phyloP scores from a whole-genome alignment of 2,329 filamentous ascomycete genomes.

The Ophiostoma piceae region DNA sequence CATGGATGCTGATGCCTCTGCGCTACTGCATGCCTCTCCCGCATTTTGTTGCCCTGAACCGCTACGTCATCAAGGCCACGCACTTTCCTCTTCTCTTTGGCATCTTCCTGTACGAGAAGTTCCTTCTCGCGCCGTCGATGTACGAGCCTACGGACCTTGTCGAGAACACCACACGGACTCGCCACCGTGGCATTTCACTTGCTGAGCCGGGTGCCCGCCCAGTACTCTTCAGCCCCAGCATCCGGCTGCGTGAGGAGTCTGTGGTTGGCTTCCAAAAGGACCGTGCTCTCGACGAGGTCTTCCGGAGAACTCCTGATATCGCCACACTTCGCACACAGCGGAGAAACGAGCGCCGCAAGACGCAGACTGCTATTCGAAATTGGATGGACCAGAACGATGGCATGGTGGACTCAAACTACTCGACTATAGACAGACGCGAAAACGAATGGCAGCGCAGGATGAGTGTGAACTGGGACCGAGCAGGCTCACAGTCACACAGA shows the following conservation, averaged over 20 bases:
- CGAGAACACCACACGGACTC: slow-evolving; percentile 58
- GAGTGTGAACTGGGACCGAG: slow-evolving; percentile 43
- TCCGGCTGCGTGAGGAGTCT: slow-evolving; percentile 75
- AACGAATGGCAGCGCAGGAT: slow-evolving; percentile 47
- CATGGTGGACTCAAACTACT: slow-evolving; percentile 34
- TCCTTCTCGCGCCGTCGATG: slow-evolving; percentile 67
- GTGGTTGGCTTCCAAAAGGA: slow-evolving; percentile 87
- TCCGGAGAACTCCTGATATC: slow-evolving; percentile 65
- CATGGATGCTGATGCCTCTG: slow-evolving; percentile 80
- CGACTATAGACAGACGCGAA: slow-evolving; percentile 42
- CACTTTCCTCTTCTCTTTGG: slow-evolving; percentile 82
- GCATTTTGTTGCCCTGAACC: slow-evolving; percentile 78
- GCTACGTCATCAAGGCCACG: slow-evolving; percentile 84
- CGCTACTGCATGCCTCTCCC: slow-evolving; percentile 74
- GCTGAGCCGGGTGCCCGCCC: slow-evolving; percentile 50
- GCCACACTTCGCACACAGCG: slow-evolving; percentile 55
- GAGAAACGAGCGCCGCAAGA: slow-evolving; percentile 63
- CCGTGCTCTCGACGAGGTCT: slow-evolving; percentile 84
- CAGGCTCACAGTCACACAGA: slow-evolving; percentile 41
- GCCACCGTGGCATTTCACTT: slow-evolving; percentile 50
- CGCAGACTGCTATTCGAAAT: slow-evolving; percentile 73
- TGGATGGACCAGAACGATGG: slow-evolving; percentile 78
- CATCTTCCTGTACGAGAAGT: slow-evolving; percentile 82
- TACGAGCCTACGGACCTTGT: slow-evolving; percentile 82
- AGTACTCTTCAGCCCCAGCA: slow-evolving; percentile 66